Conservation (phyloP, 768 basidiomycete species). For the Suillus alpinus region DNA sequence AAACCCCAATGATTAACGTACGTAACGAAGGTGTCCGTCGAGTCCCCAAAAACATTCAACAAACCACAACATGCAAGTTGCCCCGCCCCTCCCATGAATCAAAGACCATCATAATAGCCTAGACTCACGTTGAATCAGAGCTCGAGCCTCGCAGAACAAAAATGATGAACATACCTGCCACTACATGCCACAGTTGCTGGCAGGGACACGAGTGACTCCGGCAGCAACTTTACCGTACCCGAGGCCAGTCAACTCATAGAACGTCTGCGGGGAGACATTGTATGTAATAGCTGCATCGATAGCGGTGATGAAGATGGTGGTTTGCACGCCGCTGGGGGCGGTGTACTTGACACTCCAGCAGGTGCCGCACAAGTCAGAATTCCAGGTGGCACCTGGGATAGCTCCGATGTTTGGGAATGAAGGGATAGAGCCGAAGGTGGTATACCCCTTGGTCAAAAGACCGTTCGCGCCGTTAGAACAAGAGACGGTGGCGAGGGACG, state of each 20-base stretch:
- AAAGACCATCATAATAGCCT: background rate
- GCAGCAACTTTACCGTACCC: background rate
- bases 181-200: constrained; percentile 6
- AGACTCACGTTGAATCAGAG: background rate
- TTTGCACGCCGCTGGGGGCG: background rate
- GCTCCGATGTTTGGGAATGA: constrained; percentile 9
- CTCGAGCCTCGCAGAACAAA: background rate
- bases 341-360: constrained; percentile 7
- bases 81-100: too few relatives aligned
- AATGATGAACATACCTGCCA: background rate
- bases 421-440: constrained; percentile 13
- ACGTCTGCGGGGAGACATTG: constrained; percentile 2
- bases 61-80: background rate
- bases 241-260: background rate
- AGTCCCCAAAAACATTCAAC: background rate
- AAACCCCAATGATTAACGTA: too few relatives aligned
- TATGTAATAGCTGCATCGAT: constrained; percentile 1
- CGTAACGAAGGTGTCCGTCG: too few relatives aligned
- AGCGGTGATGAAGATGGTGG: constrained; percentile 4
- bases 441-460: constrained; percentile 13
- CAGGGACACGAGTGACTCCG: background rate
- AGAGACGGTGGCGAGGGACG: constrained; percentile 10
- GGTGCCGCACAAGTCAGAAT: constrained; percentile 6
- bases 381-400: constrained; percentile 9
- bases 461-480: constrained; percentile 23